Evolutionary conservation across 139 green algal species (phyloP).

Genomic region (Chlorella vulgaris): DNA sequence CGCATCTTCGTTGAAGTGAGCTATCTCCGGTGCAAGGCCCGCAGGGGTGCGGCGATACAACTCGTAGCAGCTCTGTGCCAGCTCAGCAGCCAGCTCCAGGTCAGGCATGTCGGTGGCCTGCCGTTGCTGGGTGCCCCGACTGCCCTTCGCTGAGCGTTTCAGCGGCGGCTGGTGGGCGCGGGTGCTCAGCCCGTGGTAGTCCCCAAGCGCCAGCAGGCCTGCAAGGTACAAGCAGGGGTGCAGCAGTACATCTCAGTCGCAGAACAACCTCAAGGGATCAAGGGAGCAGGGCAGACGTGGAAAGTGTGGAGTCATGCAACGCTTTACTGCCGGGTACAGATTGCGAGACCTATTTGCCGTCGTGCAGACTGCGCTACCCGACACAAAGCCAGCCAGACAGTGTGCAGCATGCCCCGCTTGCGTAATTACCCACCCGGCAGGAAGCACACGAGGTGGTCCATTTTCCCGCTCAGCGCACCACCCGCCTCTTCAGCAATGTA

Average conservation of each 20-base stretch:
- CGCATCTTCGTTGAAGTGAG: slow-evolving; percentile 46
- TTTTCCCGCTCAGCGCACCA: slow-evolving; percentile 39
- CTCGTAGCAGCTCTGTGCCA: slow-evolving; percentile 82
- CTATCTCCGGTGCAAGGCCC: slow-evolving; percentile 72
- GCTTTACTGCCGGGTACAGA: no score
- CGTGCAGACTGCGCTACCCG: no score
- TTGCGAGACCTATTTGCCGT: no score
- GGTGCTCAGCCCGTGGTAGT: slow-evolving; percentile 56
- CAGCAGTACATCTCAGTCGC: no score
- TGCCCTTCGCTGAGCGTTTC: no score
- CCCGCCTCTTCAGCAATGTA: slow-evolving; percentile 60
- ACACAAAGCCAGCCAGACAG: no score
- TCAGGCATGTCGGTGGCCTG: slow-evolving; percentile 40
- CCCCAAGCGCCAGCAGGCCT: slow-evolving; percentile 82
- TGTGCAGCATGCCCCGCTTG: background rate
- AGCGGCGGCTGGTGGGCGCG: no score
- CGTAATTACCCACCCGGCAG: slow-evolving; percentile 50
- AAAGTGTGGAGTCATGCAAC: no score
- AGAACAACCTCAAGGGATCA: no score
- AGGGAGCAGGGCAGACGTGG: no score
- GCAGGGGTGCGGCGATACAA: slow-evolving; percentile 63
- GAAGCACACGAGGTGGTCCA: slow-evolving; percentile 92
- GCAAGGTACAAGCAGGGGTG: background rate
- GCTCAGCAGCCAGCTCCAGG: slow-evolving; percentile 64
- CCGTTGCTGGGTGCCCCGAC: no score